phyloP scores from a whole-genome alignment of 805 yeast species.

The Cyberlindnera euphorbiae region DNA sequence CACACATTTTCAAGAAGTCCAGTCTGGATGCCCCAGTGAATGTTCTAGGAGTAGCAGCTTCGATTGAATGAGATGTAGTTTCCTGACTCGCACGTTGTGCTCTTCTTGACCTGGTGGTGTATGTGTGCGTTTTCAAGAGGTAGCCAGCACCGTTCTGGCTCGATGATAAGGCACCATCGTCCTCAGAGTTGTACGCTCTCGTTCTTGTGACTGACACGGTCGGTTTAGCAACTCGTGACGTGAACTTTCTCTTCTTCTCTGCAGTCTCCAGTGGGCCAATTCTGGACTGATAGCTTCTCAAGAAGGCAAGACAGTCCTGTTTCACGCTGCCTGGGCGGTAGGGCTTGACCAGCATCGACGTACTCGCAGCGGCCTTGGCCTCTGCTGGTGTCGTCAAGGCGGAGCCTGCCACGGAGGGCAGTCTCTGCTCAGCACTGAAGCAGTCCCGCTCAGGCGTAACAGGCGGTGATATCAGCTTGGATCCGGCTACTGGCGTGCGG shows the following conservation, averaged over 20 bases:
- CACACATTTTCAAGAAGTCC: conserved; percentile 11
- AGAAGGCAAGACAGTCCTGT: conserved; percentile 1
- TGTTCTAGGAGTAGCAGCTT: conserved; percentile 4
- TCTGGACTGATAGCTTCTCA: conserved; percentile 1
- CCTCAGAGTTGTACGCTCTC: conserved; percentile 6
- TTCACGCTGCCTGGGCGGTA: conserved; percentile 2
- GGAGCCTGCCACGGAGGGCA: no score
- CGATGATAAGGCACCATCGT: conserved; percentile 1
- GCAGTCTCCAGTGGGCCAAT: neutral
- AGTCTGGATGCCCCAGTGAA: conserved; percentile 5
- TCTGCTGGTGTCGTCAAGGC: neutral
- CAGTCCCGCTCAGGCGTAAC: no score
- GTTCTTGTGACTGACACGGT: neutral
- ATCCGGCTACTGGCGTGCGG: no score
- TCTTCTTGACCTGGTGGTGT: conserved; percentile 16
- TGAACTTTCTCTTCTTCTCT: conserved; percentile 1
- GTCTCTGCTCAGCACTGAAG: no score
- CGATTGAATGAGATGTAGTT: no score
- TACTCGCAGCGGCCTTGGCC: neutral
- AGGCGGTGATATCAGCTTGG: no score
- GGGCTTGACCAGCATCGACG: conserved; percentile 2
- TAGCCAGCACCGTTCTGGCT: neutral
- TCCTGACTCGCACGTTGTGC: no score
- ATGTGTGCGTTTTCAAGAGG: conserved; percentile 2
- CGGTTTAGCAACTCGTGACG: conserved; percentile 3